Evolutionary conservation across 2,329 filamentous ascomycete genomes (phyloP).

Genomic region (Paracorniculantispora psalliotae): DNA sequence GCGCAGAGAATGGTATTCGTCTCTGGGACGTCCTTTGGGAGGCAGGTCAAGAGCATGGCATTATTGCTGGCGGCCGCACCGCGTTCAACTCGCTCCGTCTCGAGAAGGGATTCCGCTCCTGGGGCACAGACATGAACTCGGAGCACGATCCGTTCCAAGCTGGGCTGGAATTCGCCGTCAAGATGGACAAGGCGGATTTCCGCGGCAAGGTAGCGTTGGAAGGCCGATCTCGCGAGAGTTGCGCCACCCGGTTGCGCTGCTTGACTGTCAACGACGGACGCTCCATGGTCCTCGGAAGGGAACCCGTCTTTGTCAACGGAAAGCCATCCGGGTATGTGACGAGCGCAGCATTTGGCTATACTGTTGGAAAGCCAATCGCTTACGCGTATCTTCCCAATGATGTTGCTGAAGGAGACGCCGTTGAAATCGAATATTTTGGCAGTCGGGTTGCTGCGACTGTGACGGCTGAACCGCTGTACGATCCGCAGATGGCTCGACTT

Average conservation of each 20-base stretch:
- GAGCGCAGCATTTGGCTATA: constrained; percentile 57
- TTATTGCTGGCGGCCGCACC: constrained; percentile 53
- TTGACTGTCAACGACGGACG: constrained; percentile 51
- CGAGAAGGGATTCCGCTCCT: constrained; percentile 55
- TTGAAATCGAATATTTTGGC: constrained; percentile 61
- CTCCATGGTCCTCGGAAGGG: constrained; percentile 57
- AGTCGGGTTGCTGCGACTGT: constrained; percentile 49
- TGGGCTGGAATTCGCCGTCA: constrained; percentile 47
- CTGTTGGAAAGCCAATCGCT: constrained; percentile 52
- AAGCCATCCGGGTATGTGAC: constrained; percentile 52
- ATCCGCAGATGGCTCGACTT: constrained; percentile 12
- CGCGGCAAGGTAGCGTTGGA: constrained; percentile 48
- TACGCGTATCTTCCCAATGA: constrained; percentile 51
- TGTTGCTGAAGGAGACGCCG: constrained; percentile 41
- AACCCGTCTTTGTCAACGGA: constrained; percentile 50
- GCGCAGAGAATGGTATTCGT: constrained; percentile 50
- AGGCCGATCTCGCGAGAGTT: constrained; percentile 32
- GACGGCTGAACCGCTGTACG: constrained; percentile 41
- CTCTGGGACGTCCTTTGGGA: constrained; percentile 56
- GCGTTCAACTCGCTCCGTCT: constrained; percentile 55
- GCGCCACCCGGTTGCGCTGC: constrained; percentile 37
- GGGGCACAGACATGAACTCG: constrained; percentile 53
- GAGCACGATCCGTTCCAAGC: constrained; percentile 59
- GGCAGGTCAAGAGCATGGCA: constrained; percentile 48
- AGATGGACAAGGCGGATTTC: constrained; percentile 42